phyloP scores from a whole-genome alignment of 805 yeast genomes.

The Sungouiozyma ichnusensis region DNA sequence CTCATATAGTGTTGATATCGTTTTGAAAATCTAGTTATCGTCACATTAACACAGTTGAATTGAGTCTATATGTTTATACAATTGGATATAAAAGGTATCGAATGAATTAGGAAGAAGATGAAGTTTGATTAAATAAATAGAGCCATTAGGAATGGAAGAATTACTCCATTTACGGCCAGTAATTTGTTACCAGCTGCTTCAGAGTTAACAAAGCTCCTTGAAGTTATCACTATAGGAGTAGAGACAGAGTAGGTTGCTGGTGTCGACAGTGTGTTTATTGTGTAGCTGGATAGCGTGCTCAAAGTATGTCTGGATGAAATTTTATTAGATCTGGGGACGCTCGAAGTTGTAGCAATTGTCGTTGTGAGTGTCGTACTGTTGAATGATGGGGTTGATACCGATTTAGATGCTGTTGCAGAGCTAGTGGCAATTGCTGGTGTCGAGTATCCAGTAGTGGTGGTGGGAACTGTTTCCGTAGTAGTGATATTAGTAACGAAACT shows the following conservation, averaged over 20 bases:
- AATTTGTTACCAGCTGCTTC: background rate
- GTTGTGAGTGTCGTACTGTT: background rate
- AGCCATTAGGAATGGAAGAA: background rate
- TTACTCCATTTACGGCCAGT: background rate
- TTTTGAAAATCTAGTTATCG: too few relatives aligned
- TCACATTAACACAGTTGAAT: too few relatives aligned
- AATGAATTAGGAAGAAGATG: too few relatives aligned
- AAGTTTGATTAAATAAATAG: background rate
- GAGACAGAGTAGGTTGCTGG: background rate
- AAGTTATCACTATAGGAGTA: background rate
- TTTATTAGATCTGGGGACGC: too few relatives aligned
- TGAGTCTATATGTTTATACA: too few relatives aligned
- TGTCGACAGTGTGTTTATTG: background rate
- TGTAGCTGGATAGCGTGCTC: background rate
- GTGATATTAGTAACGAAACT: too few relatives aligned
- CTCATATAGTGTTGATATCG: too few relatives aligned
- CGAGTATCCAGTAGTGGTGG: background rate
- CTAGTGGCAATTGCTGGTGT: background rate
- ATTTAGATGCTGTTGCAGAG: background rate
- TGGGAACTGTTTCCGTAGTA: too few relatives aligned
- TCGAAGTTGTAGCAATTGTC: background rate
- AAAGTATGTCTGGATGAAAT: too few relatives aligned
- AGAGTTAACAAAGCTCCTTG: background rate
- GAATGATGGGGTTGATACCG: too few relatives aligned
- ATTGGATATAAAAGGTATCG: background rate